Base-by-base conservation (phyloP, 23 red algal species). In the Gracilaria gracilis region DNA sequence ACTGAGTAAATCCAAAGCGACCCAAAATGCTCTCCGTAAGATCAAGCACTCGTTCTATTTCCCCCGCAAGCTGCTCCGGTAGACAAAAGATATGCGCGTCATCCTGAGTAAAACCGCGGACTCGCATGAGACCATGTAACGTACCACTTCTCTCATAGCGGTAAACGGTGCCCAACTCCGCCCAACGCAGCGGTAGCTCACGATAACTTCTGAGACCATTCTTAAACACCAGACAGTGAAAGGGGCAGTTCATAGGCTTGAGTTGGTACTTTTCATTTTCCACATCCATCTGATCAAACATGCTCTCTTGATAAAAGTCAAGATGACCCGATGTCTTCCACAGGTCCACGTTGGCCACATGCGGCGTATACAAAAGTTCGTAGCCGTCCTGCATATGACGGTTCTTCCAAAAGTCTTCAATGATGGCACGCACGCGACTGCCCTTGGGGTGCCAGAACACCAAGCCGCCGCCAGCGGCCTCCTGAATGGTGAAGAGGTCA, bases 371-470 rank as follows among this genome's bases (percentile, higher is more conserved):
- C 70, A 99, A 76, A 57, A 99, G 64, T 79, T 99, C 93, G 51
- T 99, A 99, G 20, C 96, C 96, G 46, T 79, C 92, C 6, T 67
- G 58, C 15, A 95, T 23, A 53, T 99, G 97, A 50, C 78, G 72
- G 11, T 92, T 78, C 71, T 96, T 99, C 97, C 97, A 99, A 42
- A 95, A 99, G 37, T 93, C 54, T 81, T 99, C 97, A 32, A 99
- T 99, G 7, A 95, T 82, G 31, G 84, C 75, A 27, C 97, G 90
- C 33, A 99, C 84, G 12, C 84, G 74, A 34, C 93, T 86, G 85
- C 97, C 97, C 55, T 96, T 96, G 2, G 97, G 97, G 40, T 99
- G 97, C 97, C 97, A 99, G 76, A 99, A 99, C 28, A 99, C 97
- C 25, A 99, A 80, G n/a, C 97, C 97, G 51, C 93, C 87, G 33